Conservation (phyloP, 2,329 filamentous ascomycete genomes). For the Ascochyta viciae-villosae region DNA sequence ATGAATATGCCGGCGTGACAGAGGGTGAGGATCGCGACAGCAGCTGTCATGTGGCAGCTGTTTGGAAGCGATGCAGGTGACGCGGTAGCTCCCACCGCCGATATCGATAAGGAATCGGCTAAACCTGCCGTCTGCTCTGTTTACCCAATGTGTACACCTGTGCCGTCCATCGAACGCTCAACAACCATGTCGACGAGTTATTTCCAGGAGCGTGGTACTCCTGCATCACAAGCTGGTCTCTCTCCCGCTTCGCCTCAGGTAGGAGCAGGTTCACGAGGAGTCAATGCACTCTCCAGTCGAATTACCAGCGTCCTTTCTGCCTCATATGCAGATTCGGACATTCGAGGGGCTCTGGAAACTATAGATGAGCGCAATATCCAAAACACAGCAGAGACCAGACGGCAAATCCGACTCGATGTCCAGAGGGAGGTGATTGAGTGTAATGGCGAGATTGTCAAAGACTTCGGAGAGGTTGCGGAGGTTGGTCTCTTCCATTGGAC, state of each 20-base stretch:
- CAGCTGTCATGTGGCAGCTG: slow-evolving; percentile 31
- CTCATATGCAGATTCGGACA: slow-evolving; percentile 91
- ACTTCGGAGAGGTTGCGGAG: slow-evolving; percentile 90
- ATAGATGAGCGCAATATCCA: slow-evolving; percentile 74
- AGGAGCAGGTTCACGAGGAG: slow-evolving; percentile 39
- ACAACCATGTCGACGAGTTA: slow-evolving; percentile 40
- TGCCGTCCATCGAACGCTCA: slow-evolving; percentile 7
- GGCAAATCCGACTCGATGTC: slow-evolving; percentile 79
- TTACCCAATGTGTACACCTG: slow-evolving; percentile 24
- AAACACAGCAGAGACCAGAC: slow-evolving; percentile 79
- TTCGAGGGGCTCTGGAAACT: slow-evolving; percentile 81
- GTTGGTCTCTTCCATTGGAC: slow-evolving; percentile 53
- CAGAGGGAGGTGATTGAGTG: slow-evolving; percentile 93
- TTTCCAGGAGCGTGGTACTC: slow-evolving; percentile 40
- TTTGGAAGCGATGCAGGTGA: slow-evolving; percentile 32
- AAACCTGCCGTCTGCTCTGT: slow-evolving; percentile 21
- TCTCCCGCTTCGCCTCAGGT: slow-evolving; percentile 38
- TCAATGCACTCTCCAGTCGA: slow-evolving; percentile 78
- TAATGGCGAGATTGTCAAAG: slow-evolving; percentile 86
- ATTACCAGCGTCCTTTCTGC: slow-evolving; percentile 86
- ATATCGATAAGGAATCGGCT: slow-evolving; percentile 39
- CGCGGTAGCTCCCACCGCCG: slow-evolving; percentile 20
- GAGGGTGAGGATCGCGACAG: slow-evolving; percentile 20
- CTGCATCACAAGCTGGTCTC: slow-evolving; percentile 35
- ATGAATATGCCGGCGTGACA: slow-evolving; percentile 31